These are phyloP conservation scores for Trichoderma guizhouense DNA, from an alignment of 2,329 filamentous ascomycete genomes.

Conservation along the genomic window DNA sequence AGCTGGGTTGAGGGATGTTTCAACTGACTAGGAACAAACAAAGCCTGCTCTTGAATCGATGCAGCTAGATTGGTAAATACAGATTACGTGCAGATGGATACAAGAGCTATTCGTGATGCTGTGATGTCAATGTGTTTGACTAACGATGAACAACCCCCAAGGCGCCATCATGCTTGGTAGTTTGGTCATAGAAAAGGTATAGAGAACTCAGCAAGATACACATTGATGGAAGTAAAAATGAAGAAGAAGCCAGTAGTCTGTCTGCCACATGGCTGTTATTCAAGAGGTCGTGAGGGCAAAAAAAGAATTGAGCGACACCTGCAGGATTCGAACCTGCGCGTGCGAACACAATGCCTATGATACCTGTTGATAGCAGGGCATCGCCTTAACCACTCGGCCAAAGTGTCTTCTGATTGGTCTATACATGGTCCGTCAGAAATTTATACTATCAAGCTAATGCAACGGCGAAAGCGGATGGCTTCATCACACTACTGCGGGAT, in stretches of 20 bases:
- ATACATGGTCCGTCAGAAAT: background rate
- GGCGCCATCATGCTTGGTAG: background rate
- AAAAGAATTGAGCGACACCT: conserved; percentile 8
- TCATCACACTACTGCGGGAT: background rate
- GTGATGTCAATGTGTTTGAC: background rate
- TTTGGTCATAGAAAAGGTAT: background rate
- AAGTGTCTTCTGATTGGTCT: conserved; percentile 16
- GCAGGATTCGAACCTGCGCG: conserved; percentile 20
- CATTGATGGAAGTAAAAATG: background rate
- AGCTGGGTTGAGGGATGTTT: background rate
- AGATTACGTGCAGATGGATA: background rate
- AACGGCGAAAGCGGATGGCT: background rate
- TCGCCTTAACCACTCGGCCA: conserved; percentile 20
- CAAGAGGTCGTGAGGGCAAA: background rate
- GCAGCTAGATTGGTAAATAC: background rate
- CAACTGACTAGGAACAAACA: background rate
- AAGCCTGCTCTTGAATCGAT: background rate
- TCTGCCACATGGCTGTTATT: background rate
- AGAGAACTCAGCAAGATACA: background rate
- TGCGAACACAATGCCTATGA: conserved; percentile 19
- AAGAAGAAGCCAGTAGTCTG: background rate
- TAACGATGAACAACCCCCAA: background rate
- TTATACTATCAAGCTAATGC: background rate
- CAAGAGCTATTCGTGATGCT: background rate
- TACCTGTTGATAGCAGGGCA: conserved; percentile 16